Evolutionary conservation across 2,329 filamentous ascomycete species (phyloP), one percentile per base, ranked within the genome.

Genomic region (Leptosphaerulina australis): DNA sequence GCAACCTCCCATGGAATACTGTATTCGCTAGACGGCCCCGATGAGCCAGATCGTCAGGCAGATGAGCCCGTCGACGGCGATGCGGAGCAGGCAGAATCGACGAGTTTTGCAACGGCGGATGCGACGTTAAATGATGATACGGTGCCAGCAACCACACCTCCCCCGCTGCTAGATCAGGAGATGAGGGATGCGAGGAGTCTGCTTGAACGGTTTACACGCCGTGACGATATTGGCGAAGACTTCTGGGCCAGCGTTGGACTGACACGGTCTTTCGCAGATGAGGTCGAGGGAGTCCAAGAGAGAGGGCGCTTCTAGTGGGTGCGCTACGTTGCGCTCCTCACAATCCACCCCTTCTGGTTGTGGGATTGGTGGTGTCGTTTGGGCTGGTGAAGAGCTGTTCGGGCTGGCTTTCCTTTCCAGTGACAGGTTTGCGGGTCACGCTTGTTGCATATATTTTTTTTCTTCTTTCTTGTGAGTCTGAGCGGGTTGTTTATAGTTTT

Each of bases 141-240:
- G 3, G 52, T 41, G 12, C 50, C 54, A 9, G 53, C 53, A 15
- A 36, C 50, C 9, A 26, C 45, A 0, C 44, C 44, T 4, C 50
- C 58, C 11, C 37, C 57, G 25, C 50, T 57, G 2, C 56, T 69
- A 4, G 70, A 74, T 17, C 66, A 67, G 46, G 75, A 78, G 62
- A 70, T 88, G 20, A 79, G 82, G 17, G 83, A 86, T 35, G 87
- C 92, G 81, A 86, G 89, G 60, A 80, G 81, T 40, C 87, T 95
- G 36, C 79, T 94, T 26, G 84, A 87, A 59, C 81, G 84, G 33
- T 79, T 95, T 45, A 84, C 86, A 25, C 80, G 83, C 14, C 79
- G 88, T 18, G 83, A 90, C 64, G 88, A 92, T 61, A 87, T 94
- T 44, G 88, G 89, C 0, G 89, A 94, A 54, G 86, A 90, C 57